Base-by-base conservation (phyloP, 2,329 filamentous ascomycete species). In the Hypoxylon rubiginosum region DNA sequence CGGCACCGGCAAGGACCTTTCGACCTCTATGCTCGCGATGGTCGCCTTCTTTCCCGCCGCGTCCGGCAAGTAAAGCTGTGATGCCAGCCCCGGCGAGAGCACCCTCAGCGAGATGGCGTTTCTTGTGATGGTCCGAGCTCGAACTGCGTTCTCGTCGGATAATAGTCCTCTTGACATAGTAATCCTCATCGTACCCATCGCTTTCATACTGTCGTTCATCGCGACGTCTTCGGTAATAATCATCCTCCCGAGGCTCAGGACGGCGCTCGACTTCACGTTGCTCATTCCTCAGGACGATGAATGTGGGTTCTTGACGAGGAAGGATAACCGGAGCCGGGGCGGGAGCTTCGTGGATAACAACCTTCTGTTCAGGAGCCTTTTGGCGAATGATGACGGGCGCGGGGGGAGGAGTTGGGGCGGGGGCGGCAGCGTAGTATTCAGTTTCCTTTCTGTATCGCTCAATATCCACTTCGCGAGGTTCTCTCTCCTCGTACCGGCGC, bases 81-180 rank as follows among this genome's bases (percentile, higher is more conserved):
- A 88, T 77, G 52, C 88, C 88, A 17, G 88, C 88, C 15, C 88
- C 88, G 28, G 88, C 88, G 15, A 90, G 80, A 9, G 88, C 88
- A n/a, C 88, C 88, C 72, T 89, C 88, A 21, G 88, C 88, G 4
- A 91, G 76, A 70, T 89, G 85, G 45, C 85, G 85, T 75, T 83
- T 88, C 70, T 86, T 86, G 68, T 87, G 83, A 53, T 82, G 79
- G 43, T 82, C 82, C 4, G 81, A 78, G 68, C 84, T 85, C 11
- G 79, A 79, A 66, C 85, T 87, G 46, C 83, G 81, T 17, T 86
- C 85, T 19, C 84, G 82, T 17, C 81, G 84, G 34, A 86, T 78
- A 45, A 85, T 74, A 51, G 79, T 80, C 70, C 79, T 79, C 67
- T 83, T 79, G 71, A 82, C 77, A 64, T 82, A 82, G 63, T 82